Evolutionary conservation across 2,329 filamentous ascomycete genomes (phyloP).

Genomic region (Colletotrichum sansevieriae): DNA sequence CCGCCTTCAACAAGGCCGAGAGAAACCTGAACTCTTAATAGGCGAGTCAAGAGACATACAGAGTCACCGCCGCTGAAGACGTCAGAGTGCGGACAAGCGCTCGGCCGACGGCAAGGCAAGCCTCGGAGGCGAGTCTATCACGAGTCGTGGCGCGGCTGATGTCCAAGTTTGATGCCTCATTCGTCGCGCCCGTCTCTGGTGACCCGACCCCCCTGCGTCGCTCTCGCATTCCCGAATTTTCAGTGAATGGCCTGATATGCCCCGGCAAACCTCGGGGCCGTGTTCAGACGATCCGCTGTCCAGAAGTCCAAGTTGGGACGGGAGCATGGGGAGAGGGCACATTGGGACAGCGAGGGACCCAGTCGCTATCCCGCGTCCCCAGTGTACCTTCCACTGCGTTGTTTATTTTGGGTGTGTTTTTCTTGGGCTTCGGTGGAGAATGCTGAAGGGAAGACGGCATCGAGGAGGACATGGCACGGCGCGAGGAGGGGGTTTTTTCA

Average conservation of each 20-base stretch:
- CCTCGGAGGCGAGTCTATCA: neutral
- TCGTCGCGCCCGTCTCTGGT: constrained; percentile 3
- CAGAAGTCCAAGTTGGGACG: constrained; percentile 8
- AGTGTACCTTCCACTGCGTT: constrained; percentile 3
- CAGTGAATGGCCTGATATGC: neutral
- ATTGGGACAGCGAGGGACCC: too few species aligned
- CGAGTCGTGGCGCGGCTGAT: neutral
- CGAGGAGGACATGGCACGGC: neutral
- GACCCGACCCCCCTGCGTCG: neutral
- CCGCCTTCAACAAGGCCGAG: constrained; percentile 10
- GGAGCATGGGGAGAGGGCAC: neutral
- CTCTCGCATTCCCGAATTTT: neutral
- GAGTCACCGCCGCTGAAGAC: neutral
- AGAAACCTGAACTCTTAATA: constrained; percentile 33
- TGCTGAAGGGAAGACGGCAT: neutral
- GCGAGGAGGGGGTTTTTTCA: neutral
- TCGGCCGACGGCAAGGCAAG: constrained; percentile 31
- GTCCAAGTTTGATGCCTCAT: neutral
- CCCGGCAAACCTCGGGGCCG: neutral
- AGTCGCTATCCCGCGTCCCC: neutral
- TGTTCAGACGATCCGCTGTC: constrained; percentile 19
- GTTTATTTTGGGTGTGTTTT: constrained; percentile 6
- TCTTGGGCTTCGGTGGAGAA: neutral
- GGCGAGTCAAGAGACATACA: neutral
- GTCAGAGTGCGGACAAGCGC: neutral